These are phyloP conservation scores for Pythium monospermum DNA, from an alignment of 352 stramenopile species.

Conservation along the genomic window DNA sequence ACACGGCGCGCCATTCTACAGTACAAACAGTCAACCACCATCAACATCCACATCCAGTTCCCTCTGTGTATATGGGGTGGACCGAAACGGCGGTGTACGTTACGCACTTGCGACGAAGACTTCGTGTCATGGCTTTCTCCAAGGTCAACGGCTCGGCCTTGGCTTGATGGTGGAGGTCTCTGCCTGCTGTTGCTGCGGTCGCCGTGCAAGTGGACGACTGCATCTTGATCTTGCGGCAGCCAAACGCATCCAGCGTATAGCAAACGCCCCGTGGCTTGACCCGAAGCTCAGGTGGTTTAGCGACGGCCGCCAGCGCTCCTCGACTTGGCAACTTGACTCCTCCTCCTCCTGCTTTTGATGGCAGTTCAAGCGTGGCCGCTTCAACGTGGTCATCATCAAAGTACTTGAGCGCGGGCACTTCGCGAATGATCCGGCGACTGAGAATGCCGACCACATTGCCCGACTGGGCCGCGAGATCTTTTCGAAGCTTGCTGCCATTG, in stretches of 20 bases:
- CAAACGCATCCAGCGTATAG: slow-evolving; percentile 60
- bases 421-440: slow-evolving; percentile 62
- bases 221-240: slow-evolving; percentile 71
- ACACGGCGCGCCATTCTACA: slow-evolving; percentile 54
- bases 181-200: neutral
- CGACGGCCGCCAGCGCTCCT: neutral
- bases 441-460: slow-evolving; percentile 71
- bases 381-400: slow-evolving; percentile 44
- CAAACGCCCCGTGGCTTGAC: slow-evolving; percentile 52
- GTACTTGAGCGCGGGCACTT: slow-evolving; percentile 74
- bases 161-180: slow-evolving; percentile 32
- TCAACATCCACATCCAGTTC: neutral
- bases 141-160: slow-evolving; percentile 39
- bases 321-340: slow-evolving; percentile 3
- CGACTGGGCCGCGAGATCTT: slow-evolving; percentile 49
- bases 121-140: slow-evolving; percentile 52
- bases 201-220: slow-evolving; percentile 26
- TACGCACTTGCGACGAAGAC: slow-evolving; percentile 57
- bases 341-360: neutral
- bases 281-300: slow-evolving; percentile 3
- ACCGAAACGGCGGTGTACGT: too few relatives aligned
- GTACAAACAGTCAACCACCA: neutral
- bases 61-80: too few relatives aligned
- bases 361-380: neutral
- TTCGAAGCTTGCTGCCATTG: slow-evolving; percentile 39